A percentile compares a stretch with the other conserved stretches of the same genome.
phyloP scores from a whole-genome alignment of 2,329 filamentous ascomycete genomes.

The Cladosporium sp. region DNA sequence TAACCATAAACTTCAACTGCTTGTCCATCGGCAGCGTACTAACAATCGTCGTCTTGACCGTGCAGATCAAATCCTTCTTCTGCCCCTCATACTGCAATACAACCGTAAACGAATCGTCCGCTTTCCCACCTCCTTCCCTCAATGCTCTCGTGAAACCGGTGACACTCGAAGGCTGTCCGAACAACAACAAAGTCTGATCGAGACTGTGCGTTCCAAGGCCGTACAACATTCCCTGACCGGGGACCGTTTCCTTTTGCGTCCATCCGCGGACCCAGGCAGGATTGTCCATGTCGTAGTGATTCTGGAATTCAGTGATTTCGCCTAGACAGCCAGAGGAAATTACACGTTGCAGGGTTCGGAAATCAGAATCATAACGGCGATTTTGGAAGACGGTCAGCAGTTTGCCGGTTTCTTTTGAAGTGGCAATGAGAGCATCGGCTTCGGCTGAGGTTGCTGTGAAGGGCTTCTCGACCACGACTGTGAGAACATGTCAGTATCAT shows the following conservation, averaged over 20 bases:
- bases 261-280: conserved; percentile 37
- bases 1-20: conserved; percentile 32
- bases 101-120: conserved; percentile 36
- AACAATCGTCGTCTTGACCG: conserved; percentile 33
- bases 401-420: conserved; percentile 28
- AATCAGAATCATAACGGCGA: conserved; percentile 37
- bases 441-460: conserved; percentile 33
- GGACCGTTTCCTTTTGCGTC: conserved; percentile 32
- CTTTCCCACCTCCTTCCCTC: conserved; percentile 24
- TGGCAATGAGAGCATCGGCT: conserved; percentile 31
- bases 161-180: conserved; percentile 32
- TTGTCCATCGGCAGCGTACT: conserved; percentile 28
- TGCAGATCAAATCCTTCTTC: conserved; percentile 30
- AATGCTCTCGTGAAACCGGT: conserved; percentile 29
- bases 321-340: conserved; percentile 24
- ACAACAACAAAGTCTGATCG: conserved; percentile 36
- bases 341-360: conserved; percentile 32
- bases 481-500: neutral
- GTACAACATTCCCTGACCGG: conserved; percentile 41
- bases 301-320: conserved; percentile 31
- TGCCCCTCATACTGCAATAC: conserved; percentile 34
- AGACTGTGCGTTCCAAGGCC: conserved; percentile 40
- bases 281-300: conserved; percentile 38
- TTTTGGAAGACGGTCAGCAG: conserved; percentile 38
- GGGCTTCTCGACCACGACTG: conserved; percentile 38